Evolutionary conservation across 2,329 filamentous ascomycete species (phyloP).

Genomic region (Myriosclerotinia curreyana): DNA sequence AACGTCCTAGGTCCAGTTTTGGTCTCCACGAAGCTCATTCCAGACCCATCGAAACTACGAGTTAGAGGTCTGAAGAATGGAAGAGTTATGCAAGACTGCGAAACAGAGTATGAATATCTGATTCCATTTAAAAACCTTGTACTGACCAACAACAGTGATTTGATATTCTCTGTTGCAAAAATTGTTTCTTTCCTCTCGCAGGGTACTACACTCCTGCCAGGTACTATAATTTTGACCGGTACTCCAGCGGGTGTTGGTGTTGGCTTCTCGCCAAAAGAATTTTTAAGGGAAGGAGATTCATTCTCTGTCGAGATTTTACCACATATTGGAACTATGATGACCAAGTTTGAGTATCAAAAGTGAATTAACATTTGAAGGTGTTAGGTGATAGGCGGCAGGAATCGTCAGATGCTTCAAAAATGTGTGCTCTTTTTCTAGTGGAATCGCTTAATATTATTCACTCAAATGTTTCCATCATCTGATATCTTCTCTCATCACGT

Average conservation of each 20-base stretch:
- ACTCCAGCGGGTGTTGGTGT: constrained; percentile 44
- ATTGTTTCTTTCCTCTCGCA: constrained; percentile 43
- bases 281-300: constrained; percentile 46
- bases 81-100: constrained; percentile 45
- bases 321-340: constrained; percentile 49
- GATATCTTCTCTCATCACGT: background rate
- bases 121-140: background rate
- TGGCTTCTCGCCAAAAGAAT: constrained; percentile 41
- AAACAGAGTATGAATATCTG: constrained; percentile 41
- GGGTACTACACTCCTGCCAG: constrained; percentile 46
- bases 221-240: constrained; percentile 47
- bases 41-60: constrained; percentile 44
- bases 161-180: constrained; percentile 49
- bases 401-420: background rate
- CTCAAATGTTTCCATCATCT: too few relatives aligned
- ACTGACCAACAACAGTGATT: constrained; percentile 39
- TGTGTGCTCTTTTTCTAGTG: background rate
- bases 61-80: constrained; percentile 51
- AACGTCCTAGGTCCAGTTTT: constrained; percentile 45
- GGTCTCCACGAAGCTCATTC: constrained; percentile 45
- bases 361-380: constrained; percentile 29
- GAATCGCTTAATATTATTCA: background rate
- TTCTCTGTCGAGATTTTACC: constrained; percentile 50
- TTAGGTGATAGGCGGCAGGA: background rate
- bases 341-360: constrained; percentile 41